phyloP scores from a whole-genome alignment of 495 filamentous ascomycete species.

The Neurospora tetrasperma region DNA sequence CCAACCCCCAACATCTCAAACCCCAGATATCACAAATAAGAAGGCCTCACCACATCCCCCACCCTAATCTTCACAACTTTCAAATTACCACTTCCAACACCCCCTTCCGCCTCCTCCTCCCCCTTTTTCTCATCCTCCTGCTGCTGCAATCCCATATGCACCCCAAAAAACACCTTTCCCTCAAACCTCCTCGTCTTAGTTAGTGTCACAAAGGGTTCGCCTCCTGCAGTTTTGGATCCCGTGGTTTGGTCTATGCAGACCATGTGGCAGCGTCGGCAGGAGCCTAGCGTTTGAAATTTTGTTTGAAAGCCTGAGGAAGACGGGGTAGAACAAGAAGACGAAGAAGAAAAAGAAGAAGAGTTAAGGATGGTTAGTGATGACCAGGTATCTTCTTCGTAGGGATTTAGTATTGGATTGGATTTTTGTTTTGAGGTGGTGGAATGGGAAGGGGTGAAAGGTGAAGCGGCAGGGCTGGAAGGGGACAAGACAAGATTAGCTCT shows the following conservation, averaged over 20 bases:
- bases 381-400: constrained; percentile 51
- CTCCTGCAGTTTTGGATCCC: constrained; percentile 42
- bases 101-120: too few species aligned
- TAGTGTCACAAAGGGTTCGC: constrained; percentile 82
- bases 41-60: too few species aligned
- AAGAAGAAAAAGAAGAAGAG: background rate
- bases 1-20: too few species aligned
- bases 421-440: background rate
- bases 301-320: too few species aligned
- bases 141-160: constrained; percentile 52
- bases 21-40: too few species aligned
- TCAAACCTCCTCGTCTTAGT: constrained; percentile 73
- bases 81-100: too few species aligned
- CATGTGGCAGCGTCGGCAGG: constrained; percentile 88
- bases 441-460: background rate
- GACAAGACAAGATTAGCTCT: constrained; percentile 63
- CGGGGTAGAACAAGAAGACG: too few species aligned
- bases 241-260: constrained; percentile 85
- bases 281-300: constrained; percentile 60
- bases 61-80: too few species aligned
- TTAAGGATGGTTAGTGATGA: constrained; percentile 36
- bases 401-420: constrained; percentile 3
- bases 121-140: constrained; percentile 7
- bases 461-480: background rate
- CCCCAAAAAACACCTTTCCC: constrained; percentile 78